These are phyloP conservation scores for Begonia masoniana DNA, from an alignment of 306 rosid genomes.

Conservation along the genomic window DNA sequence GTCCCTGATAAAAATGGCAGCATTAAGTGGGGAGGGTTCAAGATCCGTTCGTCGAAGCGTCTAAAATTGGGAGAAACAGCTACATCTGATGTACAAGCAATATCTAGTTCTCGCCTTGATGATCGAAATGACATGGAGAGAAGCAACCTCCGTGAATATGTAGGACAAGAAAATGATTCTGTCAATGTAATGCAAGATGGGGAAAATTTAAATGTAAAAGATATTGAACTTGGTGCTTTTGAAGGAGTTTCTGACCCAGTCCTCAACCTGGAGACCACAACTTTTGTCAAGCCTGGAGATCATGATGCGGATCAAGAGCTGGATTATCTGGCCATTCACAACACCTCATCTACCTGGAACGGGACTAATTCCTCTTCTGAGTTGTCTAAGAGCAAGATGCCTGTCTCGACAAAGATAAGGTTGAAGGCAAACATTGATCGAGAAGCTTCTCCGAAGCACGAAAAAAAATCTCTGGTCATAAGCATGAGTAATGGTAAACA, in stretches of 20 bases:
- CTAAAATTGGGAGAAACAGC: constrained; percentile 40
- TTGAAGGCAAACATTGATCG: constrained; percentile 45
- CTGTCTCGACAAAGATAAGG: constrained; percentile 47
- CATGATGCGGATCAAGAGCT: constrained; percentile 31
- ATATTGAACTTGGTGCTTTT: constrained; percentile 21
- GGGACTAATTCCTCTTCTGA: constrained; percentile 30
- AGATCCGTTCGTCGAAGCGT: constrained; percentile 68
- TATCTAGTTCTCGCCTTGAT: constrained; percentile 21
- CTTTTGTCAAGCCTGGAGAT: constrained; percentile 24
- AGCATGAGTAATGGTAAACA: constrained; percentile 27
- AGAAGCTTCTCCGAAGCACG: constrained; percentile 50
- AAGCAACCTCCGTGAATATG: constrained; percentile 9
- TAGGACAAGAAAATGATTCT: constrained; percentile 28
- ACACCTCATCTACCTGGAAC: constrained; percentile 21
- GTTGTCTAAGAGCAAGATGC: constrained; percentile 24
- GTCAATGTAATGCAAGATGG: constrained; percentile 21
- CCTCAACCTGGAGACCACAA: constrained; percentile 20
- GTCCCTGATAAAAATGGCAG: constrained; percentile 26
- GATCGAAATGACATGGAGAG: constrained; percentile 31
- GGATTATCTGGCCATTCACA: constrained; percentile 22
- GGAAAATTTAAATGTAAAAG: constrained; percentile 18
- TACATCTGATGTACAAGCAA: constrained; percentile 29
- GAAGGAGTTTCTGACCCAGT: constrained; percentile 22
- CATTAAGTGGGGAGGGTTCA: constrained; percentile 76
- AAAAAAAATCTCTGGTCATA: constrained; percentile 23